Evolutionary conservation across 768 basidiomycete genomes (phyloP), one percentile per base, ranked within the genome.

Genomic region (Amanita rubescens): DNA sequence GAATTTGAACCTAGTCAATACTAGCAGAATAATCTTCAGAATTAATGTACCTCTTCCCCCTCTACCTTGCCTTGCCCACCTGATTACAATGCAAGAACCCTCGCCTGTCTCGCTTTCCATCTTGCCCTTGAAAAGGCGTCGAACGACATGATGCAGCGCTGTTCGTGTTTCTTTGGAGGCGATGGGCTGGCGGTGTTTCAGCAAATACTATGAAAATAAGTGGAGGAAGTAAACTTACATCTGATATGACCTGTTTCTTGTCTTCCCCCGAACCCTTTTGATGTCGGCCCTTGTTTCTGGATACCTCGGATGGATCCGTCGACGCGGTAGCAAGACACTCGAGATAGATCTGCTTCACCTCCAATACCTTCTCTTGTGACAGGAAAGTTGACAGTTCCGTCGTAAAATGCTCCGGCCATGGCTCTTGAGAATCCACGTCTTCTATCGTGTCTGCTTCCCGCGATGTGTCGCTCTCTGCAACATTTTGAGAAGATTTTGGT

Each of bases 281-380:
- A 43, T 70, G 69, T 1, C 75, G 75, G 37, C 74, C 72, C 35
- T 78, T 72, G 14, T 71, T 72, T 35, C 69, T 62, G 22, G 76
- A 69, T 39, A 79, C 78, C 15, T 80, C 72, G 10, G 75, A 74
- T 8, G 80, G 71, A 27, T 71, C 65, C 20, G 67, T 71, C 67
- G 94, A 90, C 56, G 81, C 82, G 33, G 88, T 84, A 55, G 86
- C 83, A 5, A 84, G 82, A 1, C 94, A 94, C 69, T 95, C 86
- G 17, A 91, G 71, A 56, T 77, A 87, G 66, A 96, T 81, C 37
- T 76, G 70, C 64, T 86, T 91, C 35, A 97, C 67, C 34, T 81
- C 71, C 22, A 66, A 62, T 30, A 93, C 78, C 5, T 75, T 75
- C 17, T 76, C 74, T 51, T 76, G 73, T 3, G 87, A 77, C 24